Evolutionary conservation across 1,284 basidiomycete species (phyloP).

Genomic region (Austroboletus novae-zelandiae): DNA sequence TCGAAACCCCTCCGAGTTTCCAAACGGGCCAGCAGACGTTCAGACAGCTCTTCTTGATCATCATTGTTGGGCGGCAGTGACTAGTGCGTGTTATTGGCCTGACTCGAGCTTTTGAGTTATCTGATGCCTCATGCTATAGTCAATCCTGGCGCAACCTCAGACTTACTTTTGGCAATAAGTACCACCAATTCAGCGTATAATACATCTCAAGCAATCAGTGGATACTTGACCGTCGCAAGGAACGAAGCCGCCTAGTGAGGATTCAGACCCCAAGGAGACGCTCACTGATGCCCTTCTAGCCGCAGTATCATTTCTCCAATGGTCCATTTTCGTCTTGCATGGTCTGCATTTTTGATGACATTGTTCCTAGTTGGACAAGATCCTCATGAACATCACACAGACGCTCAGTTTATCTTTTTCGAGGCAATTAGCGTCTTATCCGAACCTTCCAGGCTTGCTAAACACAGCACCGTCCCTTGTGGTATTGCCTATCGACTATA

Average conservation of each 20-base stretch:
- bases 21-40: conserved; percentile 38
- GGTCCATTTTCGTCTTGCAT: conserved; percentile 7
- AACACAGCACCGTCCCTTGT: conserved; percentile 58
- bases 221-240: conserved; percentile 33
- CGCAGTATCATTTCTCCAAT: conserved; percentile 24
- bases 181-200: conserved; percentile 34
- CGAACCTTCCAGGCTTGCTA: conserved; percentile 39
- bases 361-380: conserved; percentile 13
- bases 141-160: conserved; percentile 37
- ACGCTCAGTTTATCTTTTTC: conserved; percentile 39
- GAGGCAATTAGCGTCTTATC: conserved; percentile 32
- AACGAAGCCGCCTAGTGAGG: conserved; percentile 51
- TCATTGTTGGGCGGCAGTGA: conserved; percentile 44
- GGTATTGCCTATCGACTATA: conserved; percentile 49
- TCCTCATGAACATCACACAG: conserved; percentile 23
- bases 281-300: conserved; percentile 14
- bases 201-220: conserved; percentile 36
- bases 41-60: conserved; percentile 38
- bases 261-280: neutral
- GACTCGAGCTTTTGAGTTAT: neutral
- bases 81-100: conserved; percentile 31
- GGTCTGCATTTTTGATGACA: neutral
- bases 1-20: conserved; percentile 40
- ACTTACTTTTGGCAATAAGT: conserved; percentile 32
- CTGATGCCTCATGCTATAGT: conserved; percentile 26